phyloP scores from a whole-genome alignment of 306 rosid genomes.

The Gillenia trifoliata region DNA sequence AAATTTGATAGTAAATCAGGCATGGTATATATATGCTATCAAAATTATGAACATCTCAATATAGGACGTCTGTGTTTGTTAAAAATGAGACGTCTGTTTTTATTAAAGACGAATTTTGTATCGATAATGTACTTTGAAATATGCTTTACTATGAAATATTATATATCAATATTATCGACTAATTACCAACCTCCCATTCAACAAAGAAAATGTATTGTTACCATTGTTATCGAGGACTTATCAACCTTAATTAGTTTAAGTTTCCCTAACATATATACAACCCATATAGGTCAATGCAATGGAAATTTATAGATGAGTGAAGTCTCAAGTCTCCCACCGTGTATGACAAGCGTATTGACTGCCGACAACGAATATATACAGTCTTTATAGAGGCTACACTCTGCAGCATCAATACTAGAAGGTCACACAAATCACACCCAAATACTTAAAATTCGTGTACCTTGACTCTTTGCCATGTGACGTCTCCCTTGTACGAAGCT shows the following conservation, averaged over 20 bases:
- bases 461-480: slow-evolving; percentile 40
- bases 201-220: background rate
- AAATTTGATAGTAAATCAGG: too few relatives aligned
- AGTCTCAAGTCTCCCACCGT: slow-evolving; percentile 8
- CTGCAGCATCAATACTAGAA: slow-evolving; percentile 9
- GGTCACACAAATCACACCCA: background rate
- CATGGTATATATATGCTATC: too few relatives aligned
- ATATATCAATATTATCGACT: background rate
- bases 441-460: background rate
- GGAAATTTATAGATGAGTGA: slow-evolving; percentile 17
- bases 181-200: background rate
- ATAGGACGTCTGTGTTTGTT: too few relatives aligned
- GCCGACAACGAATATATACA: slow-evolving; percentile 22
- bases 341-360: slow-evolving; percentile 36
- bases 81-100: too few relatives aligned
- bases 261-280: background rate
- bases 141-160: too few relatives aligned
- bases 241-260: background rate
- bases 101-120: too few relatives aligned
- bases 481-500: slow-evolving; percentile 32
- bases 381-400: background rate
- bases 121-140: too few relatives aligned
- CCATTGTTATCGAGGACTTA: background rate
- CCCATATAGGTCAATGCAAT: slow-evolving; percentile 30
- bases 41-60: too few relatives aligned